Evolutionary conservation across 2,329 filamentous ascomycete species (phyloP), one percentile per base, ranked within the genome.

Genomic region (Aspergillus pseudonomiae): DNA sequence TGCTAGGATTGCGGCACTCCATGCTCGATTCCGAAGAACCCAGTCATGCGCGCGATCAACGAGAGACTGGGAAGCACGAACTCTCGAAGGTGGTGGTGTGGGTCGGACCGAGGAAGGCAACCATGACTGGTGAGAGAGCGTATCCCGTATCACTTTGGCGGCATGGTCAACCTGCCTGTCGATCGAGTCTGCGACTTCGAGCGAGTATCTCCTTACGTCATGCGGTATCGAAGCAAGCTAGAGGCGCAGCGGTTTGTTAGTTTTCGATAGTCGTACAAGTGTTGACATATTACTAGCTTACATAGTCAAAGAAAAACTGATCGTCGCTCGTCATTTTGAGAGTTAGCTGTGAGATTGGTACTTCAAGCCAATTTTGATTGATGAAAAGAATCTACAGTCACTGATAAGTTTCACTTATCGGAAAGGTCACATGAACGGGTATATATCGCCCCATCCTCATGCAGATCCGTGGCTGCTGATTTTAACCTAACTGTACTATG

Each of bases 111-210:
- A 84, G 46, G 90, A 85, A 48, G 92, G 92, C 16, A 96, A 81
- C 91, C 92, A 95, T 75, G 84, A 79, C 60, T 88, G 85, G 43
- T 88, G 83, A 43, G 89, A 85, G 53, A 93, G 82, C 5, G 85
- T 85, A 66, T 93, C 89, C 74, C 91, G 88, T 54, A 97, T 83
- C 43, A 85, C 83, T 41, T 84, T 82, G 60, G 93, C 91, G 52
- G 92, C 88, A 64, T 85, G 84, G 72, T 97, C 92, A 77, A 97
- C 89, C 74, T 93, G 88, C 63, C 86, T 84, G 79, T 97, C 92
- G 75, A 96, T 87, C 69, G 89, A 90, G 67, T 93, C 90, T 75
- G 92, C 92, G 65, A 94, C 85, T 59, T 91, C 85, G 70, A 85
- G 83, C 19, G 90, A 89, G 77, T 93, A 93, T 67, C 83, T 84